Evolutionary conservation across 2,329 filamentous ascomycete genomes (phyloP).

Genomic region (Leptographium galeiforme): DNA sequence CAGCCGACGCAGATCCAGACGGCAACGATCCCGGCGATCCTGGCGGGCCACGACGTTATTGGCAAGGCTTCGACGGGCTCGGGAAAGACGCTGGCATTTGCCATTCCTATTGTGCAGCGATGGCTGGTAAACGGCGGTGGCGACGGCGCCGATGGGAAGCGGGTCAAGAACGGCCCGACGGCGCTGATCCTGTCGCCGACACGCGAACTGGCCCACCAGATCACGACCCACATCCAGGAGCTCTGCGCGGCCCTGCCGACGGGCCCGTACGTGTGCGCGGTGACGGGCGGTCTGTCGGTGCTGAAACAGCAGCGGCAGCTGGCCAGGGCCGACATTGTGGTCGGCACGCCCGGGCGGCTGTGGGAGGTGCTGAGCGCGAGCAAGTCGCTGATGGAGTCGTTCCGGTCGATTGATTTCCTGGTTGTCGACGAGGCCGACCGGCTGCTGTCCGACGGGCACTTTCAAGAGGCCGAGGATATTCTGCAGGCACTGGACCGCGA

Average conservation of each 20-base stretch:
- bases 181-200: constrained; percentile 84
- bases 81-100: constrained; percentile 91
- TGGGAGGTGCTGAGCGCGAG: constrained; percentile 87
- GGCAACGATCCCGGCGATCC: constrained; percentile 65
- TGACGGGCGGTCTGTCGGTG: constrained; percentile 87
- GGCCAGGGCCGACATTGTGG: constrained; percentile 75
- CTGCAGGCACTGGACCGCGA: constrained; percentile 63
- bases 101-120: constrained; percentile 78
- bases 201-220: constrained; percentile 83
- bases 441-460: constrained; percentile 81
- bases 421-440: constrained; percentile 93
- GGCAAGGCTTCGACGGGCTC: constrained; percentile 95
- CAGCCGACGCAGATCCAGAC: constrained; percentile 74
- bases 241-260: constrained; percentile 51
- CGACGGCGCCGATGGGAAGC: constrained; percentile 19
- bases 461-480: constrained; percentile 87
- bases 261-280: constrained; percentile 63
- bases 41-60: constrained; percentile 78
- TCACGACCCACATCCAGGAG: constrained; percentile 67
- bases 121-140: constrained; percentile 43
- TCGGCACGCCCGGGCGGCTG: constrained; percentile 80
- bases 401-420: constrained; percentile 66
- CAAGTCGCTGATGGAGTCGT: constrained; percentile 51
- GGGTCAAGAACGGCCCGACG: constrained; percentile 32
- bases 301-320: constrained; percentile 86